A percentile compares a stretch with the other conserved stretches of the same genome.
Conservation (phyloP, 2,329 filamentous ascomycete species). For the Fusarium fracticaudum region DNA sequence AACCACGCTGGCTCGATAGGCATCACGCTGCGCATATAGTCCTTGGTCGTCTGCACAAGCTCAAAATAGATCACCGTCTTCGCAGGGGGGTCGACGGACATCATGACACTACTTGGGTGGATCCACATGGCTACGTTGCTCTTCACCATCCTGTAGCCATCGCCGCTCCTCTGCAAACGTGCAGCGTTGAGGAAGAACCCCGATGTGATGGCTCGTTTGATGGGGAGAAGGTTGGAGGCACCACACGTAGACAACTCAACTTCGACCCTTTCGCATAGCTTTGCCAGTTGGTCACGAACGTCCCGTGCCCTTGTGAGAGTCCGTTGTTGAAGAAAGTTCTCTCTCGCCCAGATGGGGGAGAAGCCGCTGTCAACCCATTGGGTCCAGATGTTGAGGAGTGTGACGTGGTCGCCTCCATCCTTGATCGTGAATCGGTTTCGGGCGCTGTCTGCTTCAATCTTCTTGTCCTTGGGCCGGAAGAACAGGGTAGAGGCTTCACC, state of each 20-base stretch:
- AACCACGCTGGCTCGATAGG: constrained; percentile 88
- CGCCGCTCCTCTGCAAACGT: constrained; percentile 81
- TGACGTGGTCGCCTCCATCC: constrained; percentile 90
- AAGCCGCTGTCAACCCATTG: constrained; percentile 96
- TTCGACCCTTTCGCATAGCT: constrained; percentile 93
- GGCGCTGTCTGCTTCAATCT: constrained; percentile 92
- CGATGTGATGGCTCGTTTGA: constrained; percentile 87
- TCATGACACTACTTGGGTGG: constrained; percentile 87
- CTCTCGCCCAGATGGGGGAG: constrained; percentile 84
- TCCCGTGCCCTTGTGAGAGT: constrained; percentile 89
- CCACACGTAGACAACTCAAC: constrained; percentile 77
- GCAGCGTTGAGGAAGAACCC: constrained; percentile 97
- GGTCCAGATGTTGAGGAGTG: constrained; percentile 91
- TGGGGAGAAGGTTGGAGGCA: constrained; percentile 74
- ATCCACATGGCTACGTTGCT: constrained; percentile 88
- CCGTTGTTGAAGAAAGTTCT: constrained; percentile 94
- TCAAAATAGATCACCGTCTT: constrained; percentile 92
- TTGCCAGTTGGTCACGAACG: constrained; percentile 89
- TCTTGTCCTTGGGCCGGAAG: constrained; percentile 96
- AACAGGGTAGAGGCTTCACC: constrained; percentile 89
- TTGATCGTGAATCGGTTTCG: constrained; percentile 88
- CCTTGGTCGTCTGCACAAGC: constrained; percentile 83
- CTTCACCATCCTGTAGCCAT: constrained; percentile 91
- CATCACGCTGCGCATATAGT: constrained; percentile 91
- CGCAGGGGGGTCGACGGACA: constrained; percentile 76